Evolutionary conservation across 73 alveolate genomes (phyloP).

Genomic region (Tetrahymena elliotti): DNA sequence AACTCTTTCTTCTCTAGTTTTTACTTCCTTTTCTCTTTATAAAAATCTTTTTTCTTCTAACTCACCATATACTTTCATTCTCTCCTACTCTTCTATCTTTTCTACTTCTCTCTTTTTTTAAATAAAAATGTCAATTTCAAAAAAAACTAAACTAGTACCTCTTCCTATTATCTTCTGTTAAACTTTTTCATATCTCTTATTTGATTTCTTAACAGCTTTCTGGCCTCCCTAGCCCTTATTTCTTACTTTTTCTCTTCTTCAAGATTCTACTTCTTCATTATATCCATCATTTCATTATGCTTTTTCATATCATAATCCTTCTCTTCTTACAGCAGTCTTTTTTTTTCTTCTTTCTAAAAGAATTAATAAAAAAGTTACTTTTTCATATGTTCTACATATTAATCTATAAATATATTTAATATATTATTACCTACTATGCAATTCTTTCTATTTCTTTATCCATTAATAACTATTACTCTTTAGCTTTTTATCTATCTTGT

Average conservation of each 20-base stretch:
- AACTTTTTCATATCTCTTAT: not conserved
- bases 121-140: not conserved
- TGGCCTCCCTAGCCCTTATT: not conserved
- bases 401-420: not conserved
- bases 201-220: not conserved
- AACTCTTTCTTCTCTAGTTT: not conserved
- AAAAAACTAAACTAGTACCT: not conserved
- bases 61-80: not conserved
- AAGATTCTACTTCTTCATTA: not conserved
- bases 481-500: not conserved
- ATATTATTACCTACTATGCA: not conserved
- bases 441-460: not conserved
- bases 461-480: not conserved
- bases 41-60: not conserved
- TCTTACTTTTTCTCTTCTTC: not conserved
- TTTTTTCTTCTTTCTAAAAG: not conserved
- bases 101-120: not conserved
- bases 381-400: not conserved
- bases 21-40: not conserved
- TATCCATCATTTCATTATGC: not conserved
- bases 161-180: not conserved
- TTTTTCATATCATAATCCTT: not conserved
- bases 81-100: not conserved
- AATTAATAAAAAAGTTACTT: not conserved
- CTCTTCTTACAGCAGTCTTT: not conserved